These are phyloP conservation scores for Mycena latifolia DNA, from an alignment of 768 basidiomycete genomes.

Conservation along the genomic window DNA sequence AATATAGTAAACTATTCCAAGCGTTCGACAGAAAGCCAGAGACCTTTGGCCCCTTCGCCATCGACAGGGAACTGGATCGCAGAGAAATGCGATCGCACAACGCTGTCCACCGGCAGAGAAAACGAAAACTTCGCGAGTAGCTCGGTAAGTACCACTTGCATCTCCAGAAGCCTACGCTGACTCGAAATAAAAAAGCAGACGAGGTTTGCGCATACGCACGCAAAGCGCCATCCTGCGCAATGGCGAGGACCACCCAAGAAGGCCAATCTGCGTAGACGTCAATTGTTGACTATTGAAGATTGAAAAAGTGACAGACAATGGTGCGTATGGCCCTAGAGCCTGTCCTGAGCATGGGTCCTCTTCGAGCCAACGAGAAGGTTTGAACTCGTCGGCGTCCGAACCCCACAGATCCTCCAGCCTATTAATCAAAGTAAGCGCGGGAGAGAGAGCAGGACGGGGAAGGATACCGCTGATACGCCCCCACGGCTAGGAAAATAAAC, in stretches of 20 bases:
- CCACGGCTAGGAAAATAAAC: constrained; percentile 20
- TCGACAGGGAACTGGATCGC: constrained; percentile 21
- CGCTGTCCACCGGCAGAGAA: constrained; percentile 21
- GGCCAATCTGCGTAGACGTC: neutral
- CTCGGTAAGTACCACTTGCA: constrained; percentile 22
- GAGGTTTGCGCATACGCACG: constrained; percentile 18
- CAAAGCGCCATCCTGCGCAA: constrained; percentile 27
- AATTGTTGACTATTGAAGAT: too few species aligned
- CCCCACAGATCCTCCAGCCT: constrained; percentile 29
- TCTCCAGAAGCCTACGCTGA: constrained; percentile 21
- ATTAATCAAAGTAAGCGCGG: neutral
- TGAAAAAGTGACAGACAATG: too few species aligned
- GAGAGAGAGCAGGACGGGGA: constrained; percentile 4
- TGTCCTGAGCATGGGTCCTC: constrained; percentile 5
- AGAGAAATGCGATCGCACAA: constrained; percentile 15
- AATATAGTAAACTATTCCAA: too few species aligned
- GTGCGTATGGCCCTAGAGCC: constrained; percentile 32
- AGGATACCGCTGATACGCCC: constrained; percentile 32
- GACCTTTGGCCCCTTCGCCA: constrained; percentile 16
- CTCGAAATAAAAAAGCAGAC: constrained; percentile 6
- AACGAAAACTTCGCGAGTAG: constrained; percentile 19
- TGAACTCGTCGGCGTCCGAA: constrained; percentile 29
- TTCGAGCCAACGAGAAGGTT: constrained; percentile 25
- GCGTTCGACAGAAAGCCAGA: constrained; percentile 16
- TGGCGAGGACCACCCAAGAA: constrained; percentile 14